Base-by-base conservation (phyloP, 1,284 basidiomycete species). In the Hemileccinum hortonii region DNA sequence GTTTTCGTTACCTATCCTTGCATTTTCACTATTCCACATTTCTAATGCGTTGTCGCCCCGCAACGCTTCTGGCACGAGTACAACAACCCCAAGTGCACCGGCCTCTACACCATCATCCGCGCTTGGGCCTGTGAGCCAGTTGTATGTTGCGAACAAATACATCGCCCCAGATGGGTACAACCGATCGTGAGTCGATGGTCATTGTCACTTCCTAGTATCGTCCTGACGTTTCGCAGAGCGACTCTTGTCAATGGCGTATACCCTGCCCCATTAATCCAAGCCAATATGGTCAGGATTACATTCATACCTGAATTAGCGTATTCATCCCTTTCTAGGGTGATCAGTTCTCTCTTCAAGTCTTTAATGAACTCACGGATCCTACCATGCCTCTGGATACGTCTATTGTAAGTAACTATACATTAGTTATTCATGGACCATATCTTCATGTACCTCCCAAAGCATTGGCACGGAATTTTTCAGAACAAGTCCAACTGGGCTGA, bases 101-200 rank as follows among this genome's bases (percentile, higher is more conserved):
- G n/a, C 18, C 18, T 32, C 3, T 15, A 7, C 44, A n/a, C 6
- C 46, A 14, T 35, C 35, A 12, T 38, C 33, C 8, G 42, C 50
- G 14, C 15, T 69, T 22, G 64, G 64, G n/a, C 49, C 69, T 14
- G 47, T 47, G 12, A 43, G 33, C 11, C 33, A 52, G 14, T 43
- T 67, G 32, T 15, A 44, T 10, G 50, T 75, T 11, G 58, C 35
- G 16, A 71, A 75, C 47, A 36, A 43, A 0, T 38, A 52, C 24
- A 58, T 73, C 19, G 57, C 66, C 3, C 71, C 73, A 4, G 73
- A 74, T 60, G 73, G 73, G 18, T 72, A 52, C 51, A 59, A 50
- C 22, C 61, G 73, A 47, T 65, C 65, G 59, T 73, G 52, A 54
- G 61, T 63, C 11, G 18, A 10, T 24, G 11, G 16, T 26, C 0